A percentile compares a stretch with the other conserved stretches of the same genome.
Evolutionary conservation across 164 flowering plant genomes (phyloP).

Genomic region (Kalanchoe fedtschenkoi): DNA sequence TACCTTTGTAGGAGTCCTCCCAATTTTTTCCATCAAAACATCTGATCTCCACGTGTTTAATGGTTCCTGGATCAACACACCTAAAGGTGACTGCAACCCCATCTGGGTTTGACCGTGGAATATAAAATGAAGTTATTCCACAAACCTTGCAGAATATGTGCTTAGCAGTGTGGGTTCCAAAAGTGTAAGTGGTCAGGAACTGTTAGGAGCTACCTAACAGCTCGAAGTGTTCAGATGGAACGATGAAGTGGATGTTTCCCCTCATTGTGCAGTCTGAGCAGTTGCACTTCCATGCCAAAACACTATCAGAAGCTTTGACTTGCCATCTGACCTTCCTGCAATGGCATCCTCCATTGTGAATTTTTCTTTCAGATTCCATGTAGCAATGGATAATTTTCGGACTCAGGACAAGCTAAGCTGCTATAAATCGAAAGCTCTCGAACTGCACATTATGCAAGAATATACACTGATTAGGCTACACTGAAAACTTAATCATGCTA

Average conservation of each 20-base stretch:
- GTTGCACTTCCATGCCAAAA: conserved; percentile 72
- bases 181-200: conserved; percentile 71
- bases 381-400: no score
- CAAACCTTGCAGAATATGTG: conserved; percentile 84
- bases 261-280: conserved; percentile 79
- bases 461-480: no score
- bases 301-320: conserved; percentile 46
- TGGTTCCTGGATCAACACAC: conserved; percentile 73
- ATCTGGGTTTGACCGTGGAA: conserved; percentile 76
- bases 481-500: no score
- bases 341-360: conserved; percentile 85
- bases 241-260: conserved; percentile 65
- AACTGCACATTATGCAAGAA: no score
- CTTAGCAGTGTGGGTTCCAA: conserved; percentile 80
- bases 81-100: conserved; percentile 50
- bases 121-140: conserved; percentile 83
- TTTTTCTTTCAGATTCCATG: conserved; percentile 24
- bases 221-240: conserved; percentile 52
- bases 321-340: conserved; percentile 63
- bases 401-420: no score
- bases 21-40: conserved; percentile 63
- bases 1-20: conserved; percentile 37
- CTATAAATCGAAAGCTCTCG: no score
- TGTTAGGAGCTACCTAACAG: conserved; percentile 46
- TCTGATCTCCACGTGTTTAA: conserved; percentile 58